Conservation (phyloP, 2,329 filamentous ascomycete species). For the Aspergillus sp. region DNA sequence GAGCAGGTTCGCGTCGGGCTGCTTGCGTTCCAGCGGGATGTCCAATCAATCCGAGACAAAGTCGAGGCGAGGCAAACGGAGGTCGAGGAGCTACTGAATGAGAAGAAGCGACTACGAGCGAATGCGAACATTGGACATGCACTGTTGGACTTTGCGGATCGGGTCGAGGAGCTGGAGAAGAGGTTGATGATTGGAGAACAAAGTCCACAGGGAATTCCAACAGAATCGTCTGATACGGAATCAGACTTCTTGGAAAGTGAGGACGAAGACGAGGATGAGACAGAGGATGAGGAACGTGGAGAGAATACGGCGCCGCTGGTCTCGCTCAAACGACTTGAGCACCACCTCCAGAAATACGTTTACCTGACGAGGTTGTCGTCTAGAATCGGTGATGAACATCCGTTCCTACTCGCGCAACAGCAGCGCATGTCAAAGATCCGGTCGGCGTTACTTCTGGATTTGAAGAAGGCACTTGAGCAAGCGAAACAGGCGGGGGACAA, state of each 20-base stretch:
- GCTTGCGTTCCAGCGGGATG: conserved; percentile 78
- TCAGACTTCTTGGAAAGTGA: conserved; percentile 34
- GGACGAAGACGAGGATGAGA: conserved; percentile 31
- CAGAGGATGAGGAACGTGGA: conserved; percentile 43
- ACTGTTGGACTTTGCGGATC: conserved; percentile 46
- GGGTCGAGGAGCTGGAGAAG: conserved; percentile 61
- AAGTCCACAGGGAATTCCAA: conserved; percentile 12
- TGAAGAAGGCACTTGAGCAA: conserved; percentile 63
- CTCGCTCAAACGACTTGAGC: conserved; percentile 50
- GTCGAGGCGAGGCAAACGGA: conserved; percentile 66
- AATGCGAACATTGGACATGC: conserved; percentile 63
- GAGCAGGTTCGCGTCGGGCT: conserved; percentile 87
- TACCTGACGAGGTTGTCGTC: conserved; percentile 54
- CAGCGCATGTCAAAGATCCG: conserved; percentile 57
- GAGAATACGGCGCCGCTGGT: conserved; percentile 32
- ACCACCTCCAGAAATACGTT: conserved; percentile 59
- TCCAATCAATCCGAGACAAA: conserved; percentile 68
- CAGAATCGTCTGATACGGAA: conserved; percentile 31
- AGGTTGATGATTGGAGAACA: conserved; percentile 64
- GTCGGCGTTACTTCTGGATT: conserved; percentile 64
- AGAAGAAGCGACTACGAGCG: conserved; percentile 64
- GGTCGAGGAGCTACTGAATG: conserved; percentile 60
- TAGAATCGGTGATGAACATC: conserved; percentile 57
- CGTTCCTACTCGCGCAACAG: conserved; percentile 61
- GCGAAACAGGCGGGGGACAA: conserved; percentile 42